Evolutionary conservation across 2,329 filamentous ascomycete species (phyloP).

Genomic region (Aspergillus pseudoterreus): DNA sequence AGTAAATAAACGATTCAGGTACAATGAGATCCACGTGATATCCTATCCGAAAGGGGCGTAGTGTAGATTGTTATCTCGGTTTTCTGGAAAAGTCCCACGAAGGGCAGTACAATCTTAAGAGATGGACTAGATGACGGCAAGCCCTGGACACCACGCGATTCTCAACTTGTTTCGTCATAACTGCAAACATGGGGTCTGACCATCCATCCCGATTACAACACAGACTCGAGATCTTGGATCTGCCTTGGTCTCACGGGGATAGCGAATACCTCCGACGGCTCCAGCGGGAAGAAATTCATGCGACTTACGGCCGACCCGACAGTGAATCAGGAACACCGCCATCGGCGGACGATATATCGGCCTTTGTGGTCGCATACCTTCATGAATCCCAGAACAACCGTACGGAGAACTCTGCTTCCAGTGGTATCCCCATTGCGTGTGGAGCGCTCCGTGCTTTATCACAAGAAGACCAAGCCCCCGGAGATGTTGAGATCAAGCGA

Average conservation of each 20-base stretch:
- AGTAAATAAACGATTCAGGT: not conserved
- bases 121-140: not conserved
- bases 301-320: not conserved
- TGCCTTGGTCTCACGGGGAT: not conserved
- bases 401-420: not conserved
- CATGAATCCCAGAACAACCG: not conserved
- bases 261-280: constrained; percentile 1
- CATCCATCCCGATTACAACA: not conserved
- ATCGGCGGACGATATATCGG: constrained; percentile 1
- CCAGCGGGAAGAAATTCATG: constrained; percentile 1
- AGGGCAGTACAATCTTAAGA: not conserved
- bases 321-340: constrained; percentile 1
- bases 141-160: not conserved
- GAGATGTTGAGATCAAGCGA: constrained; percentile 3
- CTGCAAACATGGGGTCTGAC: not conserved
- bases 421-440: constrained; percentile 1
- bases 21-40: not conserved
- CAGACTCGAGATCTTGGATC: not conserved
- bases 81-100: not conserved
- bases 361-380: not conserved
- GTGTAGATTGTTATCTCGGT: not conserved
- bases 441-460: not conserved
- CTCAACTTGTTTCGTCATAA: not conserved
- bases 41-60: not conserved
- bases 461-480: not conserved